A percentile compares a stretch with the other conserved stretches of the same genome.
Conservation (phyloP, 306 rosid species). For the Ziziphus jujuba region DNA sequence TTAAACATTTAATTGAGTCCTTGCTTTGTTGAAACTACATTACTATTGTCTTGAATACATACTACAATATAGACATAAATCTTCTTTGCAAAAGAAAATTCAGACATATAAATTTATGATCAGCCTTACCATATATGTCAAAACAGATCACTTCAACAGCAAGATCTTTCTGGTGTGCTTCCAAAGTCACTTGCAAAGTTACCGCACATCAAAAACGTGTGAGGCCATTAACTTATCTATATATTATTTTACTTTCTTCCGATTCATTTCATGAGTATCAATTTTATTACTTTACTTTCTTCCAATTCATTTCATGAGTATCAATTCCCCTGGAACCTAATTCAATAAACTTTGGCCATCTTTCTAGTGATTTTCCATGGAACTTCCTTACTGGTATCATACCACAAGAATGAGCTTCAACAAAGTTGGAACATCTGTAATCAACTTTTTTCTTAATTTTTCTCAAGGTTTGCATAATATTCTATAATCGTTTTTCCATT, state of each 20-base stretch:
- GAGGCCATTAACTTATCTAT: background rate
- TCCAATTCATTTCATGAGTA: too few relatives aligned
- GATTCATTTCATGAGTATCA: background rate
- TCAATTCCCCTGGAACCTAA: background rate
- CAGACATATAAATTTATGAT: too few relatives aligned
- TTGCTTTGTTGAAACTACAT: too few relatives aligned
- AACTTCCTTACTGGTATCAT: slow-evolving; percentile 21
- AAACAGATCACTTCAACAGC: slow-evolving; percentile 13
- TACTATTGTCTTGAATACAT: too few relatives aligned
- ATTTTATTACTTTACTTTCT: background rate
- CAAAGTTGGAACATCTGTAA: slow-evolving; percentile 22
- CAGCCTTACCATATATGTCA: too few relatives aligned
- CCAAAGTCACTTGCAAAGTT: slow-evolving; percentile 28
- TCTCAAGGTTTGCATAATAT: background rate
- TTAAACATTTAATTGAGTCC: too few relatives aligned
- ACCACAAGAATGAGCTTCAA: slow-evolving; percentile 23
- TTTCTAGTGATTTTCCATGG: slow-evolving; percentile 13
- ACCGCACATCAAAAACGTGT: slow-evolving; percentile 16
- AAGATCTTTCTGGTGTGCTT: slow-evolving; percentile 39
- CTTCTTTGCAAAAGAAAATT: too few relatives aligned
- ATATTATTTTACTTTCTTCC: background rate
- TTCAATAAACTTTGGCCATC: background rate
- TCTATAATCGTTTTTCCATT: background rate
- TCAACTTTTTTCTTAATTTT: background rate
- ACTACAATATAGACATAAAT: too few relatives aligned